These are phyloP conservation scores for Gossypium ekmanianum DNA, from an alignment of 345 rosid species.

Conservation along the genomic window DNA sequence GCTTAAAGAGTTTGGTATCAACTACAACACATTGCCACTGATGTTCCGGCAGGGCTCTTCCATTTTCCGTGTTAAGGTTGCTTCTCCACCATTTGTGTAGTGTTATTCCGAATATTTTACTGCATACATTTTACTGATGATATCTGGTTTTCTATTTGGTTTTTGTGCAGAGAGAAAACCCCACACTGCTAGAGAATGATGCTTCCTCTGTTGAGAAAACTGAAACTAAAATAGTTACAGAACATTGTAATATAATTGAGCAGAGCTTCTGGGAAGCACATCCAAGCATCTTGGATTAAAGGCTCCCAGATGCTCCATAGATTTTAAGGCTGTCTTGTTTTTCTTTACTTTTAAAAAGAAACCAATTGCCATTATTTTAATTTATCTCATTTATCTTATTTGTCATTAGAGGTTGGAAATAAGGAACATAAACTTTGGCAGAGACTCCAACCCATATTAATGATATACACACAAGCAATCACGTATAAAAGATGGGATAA, in stretches of 20 bases:
- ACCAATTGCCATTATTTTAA: slow-evolving; percentile 24
- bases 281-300: slow-evolving; percentile 8
- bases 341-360: background rate
- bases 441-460: background rate
- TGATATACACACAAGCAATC: background rate
- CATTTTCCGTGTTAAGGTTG: slow-evolving; percentile 42
- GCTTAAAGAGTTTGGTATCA: slow-evolving; percentile 53
- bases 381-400: slow-evolving; percentile 80
- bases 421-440: background rate
- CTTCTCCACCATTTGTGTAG: background rate
- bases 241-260: slow-evolving; percentile 14
- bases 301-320: background rate
- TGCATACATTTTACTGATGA: background rate
- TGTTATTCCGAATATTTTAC: background rate
- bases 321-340: background rate
- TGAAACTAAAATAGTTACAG: background rate
- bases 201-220: background rate
- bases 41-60: slow-evolving; percentile 83
- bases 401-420: slow-evolving; percentile 30
- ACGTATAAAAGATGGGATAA: background rate
- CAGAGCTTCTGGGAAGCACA: slow-evolving; percentile 14
- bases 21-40: slow-evolving; percentile 52
- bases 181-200: background rate
- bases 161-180: background rate
- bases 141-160: background rate